Evolutionary conservation across 2,329 filamentous ascomycete species (phyloP).

Genomic region (Chrysosporium keratinophilum): DNA sequence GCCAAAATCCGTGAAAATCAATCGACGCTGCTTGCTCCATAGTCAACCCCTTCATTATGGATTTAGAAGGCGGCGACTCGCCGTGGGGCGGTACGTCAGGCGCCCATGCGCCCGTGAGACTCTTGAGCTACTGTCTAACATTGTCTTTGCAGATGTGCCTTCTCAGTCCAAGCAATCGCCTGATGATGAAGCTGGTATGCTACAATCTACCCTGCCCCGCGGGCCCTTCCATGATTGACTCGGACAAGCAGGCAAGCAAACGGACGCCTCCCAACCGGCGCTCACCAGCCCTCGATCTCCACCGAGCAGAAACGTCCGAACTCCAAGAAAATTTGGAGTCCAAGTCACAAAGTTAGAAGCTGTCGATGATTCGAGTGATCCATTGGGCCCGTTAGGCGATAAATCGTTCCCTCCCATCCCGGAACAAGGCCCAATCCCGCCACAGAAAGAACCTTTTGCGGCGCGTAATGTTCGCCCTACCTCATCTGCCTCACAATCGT

Average conservation of each 20-base stretch:
- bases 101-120: constrained; percentile 6
- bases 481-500: constrained; percentile 36
- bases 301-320: constrained; percentile 41
- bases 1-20: background rate
- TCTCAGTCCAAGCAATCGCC: constrained; percentile 31
- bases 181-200: constrained; percentile 21
- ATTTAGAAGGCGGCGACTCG: constrained; percentile 38
- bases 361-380: constrained; percentile 52
- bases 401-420: constrained; percentile 27
- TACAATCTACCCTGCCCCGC: background rate
- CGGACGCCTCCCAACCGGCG: constrained; percentile 21
- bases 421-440: constrained; percentile 49
- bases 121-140: background rate
- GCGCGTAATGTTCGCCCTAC: constrained; percentile 30
- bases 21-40: background rate
- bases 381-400: constrained; percentile 51
- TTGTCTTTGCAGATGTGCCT: constrained; percentile 34
- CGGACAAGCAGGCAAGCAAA: background rate
- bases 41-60: constrained; percentile 23
- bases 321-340: constrained; percentile 48
- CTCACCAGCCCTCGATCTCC: constrained; percentile 39
- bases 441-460: constrained; percentile 46
- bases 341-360: constrained; percentile 54
- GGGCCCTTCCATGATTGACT: background rate
- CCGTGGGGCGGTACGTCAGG: constrained; percentile 40